Conservation (phyloP, 176 grass and related monocot species). For the Aegilops bicornis region DNA sequence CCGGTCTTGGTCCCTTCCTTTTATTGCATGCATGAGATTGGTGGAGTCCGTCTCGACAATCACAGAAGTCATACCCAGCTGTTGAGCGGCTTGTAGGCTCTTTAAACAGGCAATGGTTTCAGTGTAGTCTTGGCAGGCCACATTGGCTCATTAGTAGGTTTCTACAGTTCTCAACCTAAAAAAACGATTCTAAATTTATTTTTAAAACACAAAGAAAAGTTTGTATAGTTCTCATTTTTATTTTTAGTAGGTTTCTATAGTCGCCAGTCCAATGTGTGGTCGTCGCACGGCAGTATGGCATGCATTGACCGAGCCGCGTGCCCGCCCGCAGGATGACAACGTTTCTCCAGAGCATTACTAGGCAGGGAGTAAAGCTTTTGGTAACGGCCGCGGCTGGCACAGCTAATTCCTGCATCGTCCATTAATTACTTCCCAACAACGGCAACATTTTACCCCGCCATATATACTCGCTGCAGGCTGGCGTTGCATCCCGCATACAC, state of each 20-base stretch:
- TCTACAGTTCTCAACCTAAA: no score
- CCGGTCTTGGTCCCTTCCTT: no score
- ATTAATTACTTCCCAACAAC: slow-evolving; percentile 28
- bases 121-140: background rate
- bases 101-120: no score
- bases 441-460: background rate
- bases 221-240: no score
- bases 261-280: background rate
- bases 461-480: background rate
- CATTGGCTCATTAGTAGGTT: no score
- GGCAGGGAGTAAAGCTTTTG: background rate
- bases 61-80: no score
- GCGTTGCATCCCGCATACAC: background rate
- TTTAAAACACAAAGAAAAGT: no score
- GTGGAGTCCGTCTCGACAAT: no score
- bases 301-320: background rate
- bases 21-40: no score
- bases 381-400: slow-evolving; percentile 5
- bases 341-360: background rate
- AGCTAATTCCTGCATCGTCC: slow-evolving; percentile 19
- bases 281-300: background rate
- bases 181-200: no score
- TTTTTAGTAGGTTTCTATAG: background rate
- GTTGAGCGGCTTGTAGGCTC: no score
- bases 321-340: background rate